phyloP scores from a whole-genome alignment of 2,329 filamentous ascomycete species.

The Aureobasidium leucospermi region DNA sequence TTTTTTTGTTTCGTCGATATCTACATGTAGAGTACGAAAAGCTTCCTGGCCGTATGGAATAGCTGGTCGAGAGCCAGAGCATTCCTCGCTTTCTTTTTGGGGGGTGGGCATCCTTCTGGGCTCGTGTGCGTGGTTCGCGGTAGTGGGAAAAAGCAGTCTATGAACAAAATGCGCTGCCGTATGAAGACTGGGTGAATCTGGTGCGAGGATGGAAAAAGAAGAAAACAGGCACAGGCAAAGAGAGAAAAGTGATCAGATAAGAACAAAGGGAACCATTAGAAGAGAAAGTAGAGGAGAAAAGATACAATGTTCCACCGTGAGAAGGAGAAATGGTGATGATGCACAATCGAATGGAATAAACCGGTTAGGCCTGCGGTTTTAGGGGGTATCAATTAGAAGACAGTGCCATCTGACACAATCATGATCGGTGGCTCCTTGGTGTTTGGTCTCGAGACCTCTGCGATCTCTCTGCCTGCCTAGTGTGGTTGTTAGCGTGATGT shows the following conservation, averaged over 20 bases:
- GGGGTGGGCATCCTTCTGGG: background rate
- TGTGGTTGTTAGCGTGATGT: conserved; percentile 26
- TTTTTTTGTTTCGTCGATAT: background rate
- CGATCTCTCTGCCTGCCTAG: conserved; percentile 86
- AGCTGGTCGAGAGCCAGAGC: no score
- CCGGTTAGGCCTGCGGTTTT: conserved; percentile 6
- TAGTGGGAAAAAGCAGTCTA: background rate
- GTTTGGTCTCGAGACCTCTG: conserved; percentile 89
- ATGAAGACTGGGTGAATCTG: background rate
- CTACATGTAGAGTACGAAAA: background rate
- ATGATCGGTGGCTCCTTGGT: conserved; percentile 95
- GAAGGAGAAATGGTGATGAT: conserved; percentile 3
- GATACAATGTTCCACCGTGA: conserved; percentile 4
- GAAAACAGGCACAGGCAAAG: background rate
- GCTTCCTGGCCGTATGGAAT: background rate
- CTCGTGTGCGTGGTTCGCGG: background rate
- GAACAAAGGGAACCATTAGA: conserved; percentile 8
- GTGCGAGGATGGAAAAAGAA: background rate
- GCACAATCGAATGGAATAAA: conserved; percentile 9
- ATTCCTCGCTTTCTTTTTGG: background rate
- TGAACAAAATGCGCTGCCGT: background rate
- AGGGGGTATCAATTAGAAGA: conserved; percentile 60
- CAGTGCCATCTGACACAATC: conserved; percentile 91
- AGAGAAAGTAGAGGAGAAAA: conserved; percentile 1
- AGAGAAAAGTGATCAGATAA: background rate